These are phyloP conservation scores for Liriodendron chinense DNA, from an alignment of 164 flowering plant genomes.

Conservation along the genomic window DNA sequence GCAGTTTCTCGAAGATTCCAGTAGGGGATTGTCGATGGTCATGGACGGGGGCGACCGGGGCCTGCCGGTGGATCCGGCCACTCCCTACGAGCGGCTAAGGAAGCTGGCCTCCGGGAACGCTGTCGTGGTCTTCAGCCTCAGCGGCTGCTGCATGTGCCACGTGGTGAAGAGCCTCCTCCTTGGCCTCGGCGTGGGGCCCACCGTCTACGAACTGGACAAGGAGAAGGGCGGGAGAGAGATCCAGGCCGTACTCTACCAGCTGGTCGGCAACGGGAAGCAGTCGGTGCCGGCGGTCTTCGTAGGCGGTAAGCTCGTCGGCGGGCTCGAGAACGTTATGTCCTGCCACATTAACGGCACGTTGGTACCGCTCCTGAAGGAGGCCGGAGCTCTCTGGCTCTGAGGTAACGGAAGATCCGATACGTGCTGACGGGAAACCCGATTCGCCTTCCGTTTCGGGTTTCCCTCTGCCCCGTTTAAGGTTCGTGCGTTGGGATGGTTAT, in stretches of 20 bases:
- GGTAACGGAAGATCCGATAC: no score
- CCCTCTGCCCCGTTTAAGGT: no score
- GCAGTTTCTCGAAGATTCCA: neutral
- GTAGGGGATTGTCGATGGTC: neutral
- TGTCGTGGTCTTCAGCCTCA: conserved; percentile 70
- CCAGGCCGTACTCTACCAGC: conserved; percentile 45
- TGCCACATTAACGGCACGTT: conserved; percentile 77
- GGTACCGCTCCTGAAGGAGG: conserved; percentile 77
- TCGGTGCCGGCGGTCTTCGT: conserved; percentile 68
- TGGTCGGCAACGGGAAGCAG: conserved; percentile 30
- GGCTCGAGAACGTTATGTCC: conserved; percentile 69
- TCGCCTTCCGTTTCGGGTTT: no score
- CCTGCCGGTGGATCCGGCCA: neutral
- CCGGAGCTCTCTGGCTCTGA: conserved; percentile 92
- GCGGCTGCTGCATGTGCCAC: conserved; percentile 86
- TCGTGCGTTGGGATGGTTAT: no score
- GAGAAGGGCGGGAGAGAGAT: conserved; percentile 43
- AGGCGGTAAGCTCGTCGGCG: conserved; percentile 82
- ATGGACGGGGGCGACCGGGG: neutral
- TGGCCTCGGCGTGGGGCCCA: conserved; percentile 72
- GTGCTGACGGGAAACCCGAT: no score
- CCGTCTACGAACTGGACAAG: conserved; percentile 65
- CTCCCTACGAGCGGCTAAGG: conserved; percentile 40
- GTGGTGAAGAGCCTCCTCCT: conserved; percentile 66
- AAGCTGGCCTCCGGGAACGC: conserved; percentile 52